phyloP scores from a whole-genome alignment of 2,329 filamentous ascomycete species.

The Pseudogymnoascus sp. region DNA sequence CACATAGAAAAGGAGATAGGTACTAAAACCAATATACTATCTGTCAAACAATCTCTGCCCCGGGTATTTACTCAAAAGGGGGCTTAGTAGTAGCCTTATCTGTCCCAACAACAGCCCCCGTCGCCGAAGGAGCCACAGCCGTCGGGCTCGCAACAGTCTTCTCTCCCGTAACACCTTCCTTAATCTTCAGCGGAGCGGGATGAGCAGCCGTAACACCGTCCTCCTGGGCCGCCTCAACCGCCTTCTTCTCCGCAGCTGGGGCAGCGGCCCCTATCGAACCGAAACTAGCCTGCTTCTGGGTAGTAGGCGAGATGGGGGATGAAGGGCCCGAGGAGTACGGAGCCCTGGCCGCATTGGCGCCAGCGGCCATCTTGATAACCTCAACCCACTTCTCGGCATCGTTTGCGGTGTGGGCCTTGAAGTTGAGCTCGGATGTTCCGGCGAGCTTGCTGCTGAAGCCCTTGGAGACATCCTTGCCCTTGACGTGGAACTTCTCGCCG shows the following conservation, averaged over 20 bases:
- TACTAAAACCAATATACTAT: background rate
- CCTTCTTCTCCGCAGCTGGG: background rate
- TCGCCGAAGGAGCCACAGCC: constrained; percentile 11
- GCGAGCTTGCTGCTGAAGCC: constrained; percentile 74
- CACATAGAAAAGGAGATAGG: background rate
- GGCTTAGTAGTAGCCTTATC: background rate
- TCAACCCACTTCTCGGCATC: constrained; percentile 84
- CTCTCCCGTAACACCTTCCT: constrained; percentile 18
- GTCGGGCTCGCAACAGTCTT: constrained; percentile 22
- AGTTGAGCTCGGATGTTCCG: constrained; percentile 69
- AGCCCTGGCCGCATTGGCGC: background rate
- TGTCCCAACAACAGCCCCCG: background rate
- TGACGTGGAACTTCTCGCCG: constrained; percentile 84
- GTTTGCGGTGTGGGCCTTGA: constrained; percentile 75
- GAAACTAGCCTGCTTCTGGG: constrained; percentile 1
- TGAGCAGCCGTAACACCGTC: background rate
- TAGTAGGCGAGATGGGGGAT: constrained; percentile 7
- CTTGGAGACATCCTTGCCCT: constrained; percentile 85
- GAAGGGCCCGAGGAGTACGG: background rate
- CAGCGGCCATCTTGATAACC: constrained; percentile 42
- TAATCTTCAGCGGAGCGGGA: constrained; percentile 18
- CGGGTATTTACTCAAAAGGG: constrained; percentile 4
- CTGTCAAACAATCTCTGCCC: background rate
- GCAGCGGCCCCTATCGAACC: background rate
- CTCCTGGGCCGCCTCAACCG: background rate